Percentiles rank a stretch among this genome's conserved stretches.
These are phyloP conservation scores for Suillus ampliporus DNA, from an alignment of 768 basidiomycete genomes.

Conservation along the genomic window DNA sequence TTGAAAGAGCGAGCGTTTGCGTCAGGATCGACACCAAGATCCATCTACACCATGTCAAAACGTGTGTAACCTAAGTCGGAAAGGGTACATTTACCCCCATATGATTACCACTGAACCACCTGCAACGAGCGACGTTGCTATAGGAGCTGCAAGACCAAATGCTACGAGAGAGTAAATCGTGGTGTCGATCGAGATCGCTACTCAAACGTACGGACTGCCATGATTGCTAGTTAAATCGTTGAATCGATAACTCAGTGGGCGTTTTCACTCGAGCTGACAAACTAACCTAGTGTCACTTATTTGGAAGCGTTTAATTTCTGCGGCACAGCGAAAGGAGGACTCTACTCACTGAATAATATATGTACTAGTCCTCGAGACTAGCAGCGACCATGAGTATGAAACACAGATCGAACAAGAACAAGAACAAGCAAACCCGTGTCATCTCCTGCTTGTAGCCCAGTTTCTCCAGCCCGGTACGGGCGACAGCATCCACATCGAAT, in stretches of 20 bases:
- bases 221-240: slow-evolving; percentile 48
- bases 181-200: neutral
- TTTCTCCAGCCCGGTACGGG: slow-evolving; percentile 48
- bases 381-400: neutral
- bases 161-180: slow-evolving; percentile 40
- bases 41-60: slow-evolving; percentile 43
- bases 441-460: slow-evolving; percentile 64
- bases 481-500: slow-evolving; percentile 28
- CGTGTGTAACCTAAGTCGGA: no score
- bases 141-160: slow-evolving; percentile 59
- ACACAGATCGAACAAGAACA: neutral
- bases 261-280: neutral
- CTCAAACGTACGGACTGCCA: slow-evolving; percentile 62
- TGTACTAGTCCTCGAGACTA: slow-evolving; percentile 58
- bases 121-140: slow-evolving; percentile 58
- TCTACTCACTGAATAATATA: slow-evolving; percentile 55
- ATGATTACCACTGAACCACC: slow-evolving; percentile 64
- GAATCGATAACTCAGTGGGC: slow-evolving; percentile 11
- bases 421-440: slow-evolving; percentile 44
- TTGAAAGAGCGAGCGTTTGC: slow-evolving; percentile 54
- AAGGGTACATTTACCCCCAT: slow-evolving; percentile 52
- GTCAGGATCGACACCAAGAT: slow-evolving; percentile 55
- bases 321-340: neutral
- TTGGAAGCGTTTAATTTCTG: slow-evolving; percentile 20
- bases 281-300: slow-evolving; percentile 53